phyloP scores from a whole-genome alignment of 2,329 filamentous ascomycete species.

The Teratosphaeria gauchensis region DNA sequence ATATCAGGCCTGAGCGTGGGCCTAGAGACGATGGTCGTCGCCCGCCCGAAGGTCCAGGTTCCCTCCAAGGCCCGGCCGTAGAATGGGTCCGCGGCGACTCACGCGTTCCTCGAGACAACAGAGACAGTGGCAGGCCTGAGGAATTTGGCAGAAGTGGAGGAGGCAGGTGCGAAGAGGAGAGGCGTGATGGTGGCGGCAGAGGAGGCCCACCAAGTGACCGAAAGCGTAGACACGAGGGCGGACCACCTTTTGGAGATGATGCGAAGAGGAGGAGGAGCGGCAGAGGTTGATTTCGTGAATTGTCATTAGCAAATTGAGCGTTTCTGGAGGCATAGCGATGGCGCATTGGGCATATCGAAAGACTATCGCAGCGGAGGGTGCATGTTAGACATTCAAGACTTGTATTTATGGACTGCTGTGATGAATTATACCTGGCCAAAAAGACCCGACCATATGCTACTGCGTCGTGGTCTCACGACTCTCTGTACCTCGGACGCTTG shows the following conservation, averaged over 20 bases:
- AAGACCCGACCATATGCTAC: background rate
- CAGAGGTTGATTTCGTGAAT: background rate
- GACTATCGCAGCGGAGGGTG: background rate
- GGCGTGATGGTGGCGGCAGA: constrained; percentile 7
- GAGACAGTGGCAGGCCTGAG: constrained; percentile 10
- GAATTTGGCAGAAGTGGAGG: constrained; percentile 15
- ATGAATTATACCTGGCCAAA: background rate
- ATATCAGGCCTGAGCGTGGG: constrained; percentile 8
- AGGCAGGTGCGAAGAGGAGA: constrained; percentile 13
- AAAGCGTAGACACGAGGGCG: constrained; percentile 21
- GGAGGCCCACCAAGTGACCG: constrained; percentile 11
- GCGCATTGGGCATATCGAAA: background rate
- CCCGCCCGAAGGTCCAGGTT: background rate
- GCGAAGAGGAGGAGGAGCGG: background rate
- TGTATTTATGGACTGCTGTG: background rate
- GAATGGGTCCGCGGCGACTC: background rate
- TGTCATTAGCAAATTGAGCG: background rate
- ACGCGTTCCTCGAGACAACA: background rate
- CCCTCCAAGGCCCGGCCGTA: background rate
- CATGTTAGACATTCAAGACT: background rate
- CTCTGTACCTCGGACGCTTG: too few relatives aligned
- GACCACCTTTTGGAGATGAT: background rate
- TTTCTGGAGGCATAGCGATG: background rate
- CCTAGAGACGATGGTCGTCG: constrained; percentile 3
- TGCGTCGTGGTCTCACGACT: too few relatives aligned